A percentile compares a stretch with the other conserved stretches of the same genome.
Conservation (phyloP, 2,329 filamentous ascomycete species). For the Neofusicoccum laricinum region DNA sequence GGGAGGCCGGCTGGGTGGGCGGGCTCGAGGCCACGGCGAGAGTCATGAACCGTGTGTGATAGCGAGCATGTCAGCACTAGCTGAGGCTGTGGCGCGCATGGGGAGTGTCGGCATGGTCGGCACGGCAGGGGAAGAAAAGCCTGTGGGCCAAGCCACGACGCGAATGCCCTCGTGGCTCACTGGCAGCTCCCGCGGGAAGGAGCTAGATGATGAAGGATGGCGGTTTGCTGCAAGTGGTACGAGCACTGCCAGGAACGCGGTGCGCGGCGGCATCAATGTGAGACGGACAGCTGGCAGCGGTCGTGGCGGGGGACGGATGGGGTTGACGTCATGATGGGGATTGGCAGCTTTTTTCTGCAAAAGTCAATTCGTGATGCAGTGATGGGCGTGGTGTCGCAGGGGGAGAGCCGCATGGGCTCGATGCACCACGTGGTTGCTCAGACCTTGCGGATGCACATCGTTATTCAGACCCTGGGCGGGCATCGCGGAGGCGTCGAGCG, state of each 20-base stretch:
- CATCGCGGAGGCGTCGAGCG: background rate
- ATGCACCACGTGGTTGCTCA: constrained; percentile 13
- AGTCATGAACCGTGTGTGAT: background rate
- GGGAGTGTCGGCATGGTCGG: background rate
- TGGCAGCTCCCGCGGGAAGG: no score
- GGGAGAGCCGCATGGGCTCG: background rate
- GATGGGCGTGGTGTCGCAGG: constrained; percentile 9
- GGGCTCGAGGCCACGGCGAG: background rate
- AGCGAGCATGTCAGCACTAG: background rate
- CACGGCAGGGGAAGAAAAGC: background rate
- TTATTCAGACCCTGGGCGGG: constrained; percentile 4
- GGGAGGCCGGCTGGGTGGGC: background rate
- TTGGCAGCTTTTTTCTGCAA: background rate
- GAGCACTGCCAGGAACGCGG: background rate
- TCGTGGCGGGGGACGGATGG: background rate
- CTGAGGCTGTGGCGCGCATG: background rate
- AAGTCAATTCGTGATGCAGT: background rate
- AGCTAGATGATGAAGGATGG: background rate
- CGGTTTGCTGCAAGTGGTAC: background rate
- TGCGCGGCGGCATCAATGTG: constrained; percentile 9
- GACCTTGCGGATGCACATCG: constrained; percentile 2
- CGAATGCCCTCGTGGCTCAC: no score
- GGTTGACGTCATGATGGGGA: constrained; percentile 6
- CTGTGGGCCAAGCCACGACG: no score
- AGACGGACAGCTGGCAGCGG: background rate